A percentile compares a stretch with the other conserved stretches of the same genome.
Evolutionary conservation across 2,329 filamentous ascomycete species (phyloP).

Genomic region (Annulohypoxylon truncatum): DNA sequence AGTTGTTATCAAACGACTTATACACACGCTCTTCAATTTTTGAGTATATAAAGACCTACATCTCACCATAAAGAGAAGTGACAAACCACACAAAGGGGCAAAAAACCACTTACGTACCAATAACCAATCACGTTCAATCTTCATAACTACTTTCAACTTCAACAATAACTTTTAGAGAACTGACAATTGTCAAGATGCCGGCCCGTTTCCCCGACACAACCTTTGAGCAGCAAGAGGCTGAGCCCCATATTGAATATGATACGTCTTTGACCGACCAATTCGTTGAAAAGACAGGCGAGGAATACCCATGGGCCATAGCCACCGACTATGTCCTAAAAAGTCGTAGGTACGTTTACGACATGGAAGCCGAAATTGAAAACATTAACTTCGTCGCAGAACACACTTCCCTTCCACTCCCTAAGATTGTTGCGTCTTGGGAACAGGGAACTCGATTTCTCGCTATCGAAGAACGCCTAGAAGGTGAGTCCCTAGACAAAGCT

Average conservation of each 20-base stretch:
- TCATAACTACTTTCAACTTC: not conserved
- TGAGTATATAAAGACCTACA: not conserved
- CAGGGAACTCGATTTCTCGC: conserved; percentile 18
- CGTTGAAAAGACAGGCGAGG: conserved; percentile 5
- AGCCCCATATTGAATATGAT: conserved; percentile 4
- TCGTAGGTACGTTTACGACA: not conserved
- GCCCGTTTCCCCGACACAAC: conserved; percentile 28
- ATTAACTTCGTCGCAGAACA: not conserved
- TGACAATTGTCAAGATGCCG: conserved; percentile 14
- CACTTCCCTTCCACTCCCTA: not conserved
- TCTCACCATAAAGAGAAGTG: not conserved
- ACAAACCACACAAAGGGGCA: not conserved
- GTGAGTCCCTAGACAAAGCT: conserved; percentile 18
- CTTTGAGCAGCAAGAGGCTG: not conserved
- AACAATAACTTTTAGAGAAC: not conserved
- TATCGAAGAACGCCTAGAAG: conserved; percentile 20
- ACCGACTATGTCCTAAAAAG: conserved; percentile 16
- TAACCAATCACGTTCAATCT: not conserved
- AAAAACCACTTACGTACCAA: not conserved
- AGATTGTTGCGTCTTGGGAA: conserved; percentile 6
- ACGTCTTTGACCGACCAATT: conserved; percentile 4
- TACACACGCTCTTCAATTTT: not conserved
- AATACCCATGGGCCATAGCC: conserved; percentile 21
- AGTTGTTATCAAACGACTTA: not conserved
- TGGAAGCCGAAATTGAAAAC: conserved; percentile 23